Percentiles rank a stretch among this genome's conserved stretches.
These are phyloP conservation scores for Ascochyta pisi DNA, from an alignment of 2,329 filamentous ascomycete genomes.

Conservation along the genomic window DNA sequence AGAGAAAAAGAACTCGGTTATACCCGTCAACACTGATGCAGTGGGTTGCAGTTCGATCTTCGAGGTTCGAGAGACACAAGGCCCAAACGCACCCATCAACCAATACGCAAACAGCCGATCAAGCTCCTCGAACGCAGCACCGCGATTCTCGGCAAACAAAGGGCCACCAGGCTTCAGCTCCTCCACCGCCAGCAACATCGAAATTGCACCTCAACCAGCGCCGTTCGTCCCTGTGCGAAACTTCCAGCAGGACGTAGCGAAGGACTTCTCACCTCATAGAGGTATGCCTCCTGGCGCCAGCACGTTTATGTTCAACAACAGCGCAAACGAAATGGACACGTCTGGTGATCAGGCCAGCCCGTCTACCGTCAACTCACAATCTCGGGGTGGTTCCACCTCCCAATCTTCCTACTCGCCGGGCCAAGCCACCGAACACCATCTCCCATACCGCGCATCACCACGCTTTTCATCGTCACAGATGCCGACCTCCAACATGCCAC, in stretches of 20 bases:
- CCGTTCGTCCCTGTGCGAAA: slow-evolving; percentile 18
- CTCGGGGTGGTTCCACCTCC: slow-evolving; percentile 41
- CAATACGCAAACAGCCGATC: slow-evolving; percentile 32
- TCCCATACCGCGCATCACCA: slow-evolving; percentile 42
- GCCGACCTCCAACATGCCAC: not conserved
- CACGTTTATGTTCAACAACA: slow-evolving; percentile 23
- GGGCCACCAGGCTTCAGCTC: slow-evolving; percentile 34
- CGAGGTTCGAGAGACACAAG: slow-evolving; percentile 45
- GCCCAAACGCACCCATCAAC: slow-evolving; percentile 33
- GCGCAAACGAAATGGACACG: slow-evolving; percentile 45
- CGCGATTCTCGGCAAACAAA: slow-evolving; percentile 16
- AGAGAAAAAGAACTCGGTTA: slow-evolving; percentile 15
- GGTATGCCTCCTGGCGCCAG: slow-evolving; percentile 3
- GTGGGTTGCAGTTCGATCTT: slow-evolving; percentile 43
- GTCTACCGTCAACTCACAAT: slow-evolving; percentile 42
- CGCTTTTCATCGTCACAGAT: slow-evolving; percentile 18
- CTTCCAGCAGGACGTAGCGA: slow-evolving; percentile 7
- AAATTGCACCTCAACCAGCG: slow-evolving; percentile 29
- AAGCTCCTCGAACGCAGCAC: not conserved
- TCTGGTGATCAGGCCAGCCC: slow-evolving; percentile 45
- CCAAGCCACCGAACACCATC: slow-evolving; percentile 31
- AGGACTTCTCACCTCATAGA: slow-evolving; percentile 6
- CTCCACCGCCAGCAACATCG: slow-evolving; percentile 27
- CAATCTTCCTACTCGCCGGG: slow-evolving; percentile 47
- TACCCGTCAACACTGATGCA: slow-evolving; percentile 36